These are phyloP conservation scores for Colletotrichum sp. DNA, from an alignment of 2,329 filamentous ascomycete genomes.

Conservation along the genomic window DNA sequence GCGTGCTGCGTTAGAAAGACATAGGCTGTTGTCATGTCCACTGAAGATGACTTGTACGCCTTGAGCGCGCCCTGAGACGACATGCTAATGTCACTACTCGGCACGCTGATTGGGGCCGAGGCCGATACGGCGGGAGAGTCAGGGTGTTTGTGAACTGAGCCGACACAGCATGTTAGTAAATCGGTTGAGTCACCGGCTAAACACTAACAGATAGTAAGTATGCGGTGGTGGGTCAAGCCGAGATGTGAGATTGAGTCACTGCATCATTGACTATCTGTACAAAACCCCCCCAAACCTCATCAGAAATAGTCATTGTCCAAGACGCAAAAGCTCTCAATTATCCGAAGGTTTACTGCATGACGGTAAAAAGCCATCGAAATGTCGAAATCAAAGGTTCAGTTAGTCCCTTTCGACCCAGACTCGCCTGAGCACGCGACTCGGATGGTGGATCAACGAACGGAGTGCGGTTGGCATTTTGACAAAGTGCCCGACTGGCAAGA, in stretches of 20 bases:
- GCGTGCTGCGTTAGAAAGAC: too few relatives aligned
- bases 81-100: not conserved
- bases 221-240: not conserved
- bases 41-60: not conserved
- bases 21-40: not conserved
- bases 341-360: too few relatives aligned
- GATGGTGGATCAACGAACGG: conserved; percentile 26
- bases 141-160: not conserved
- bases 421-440: conserved; percentile 25
- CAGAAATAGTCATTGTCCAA: fast-evolving
- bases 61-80: not conserved
- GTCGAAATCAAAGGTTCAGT: not conserved
- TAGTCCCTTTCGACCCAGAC: conserved; percentile 31
- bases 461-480: conserved; percentile 28
- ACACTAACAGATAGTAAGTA: not conserved
- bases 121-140: not conserved
- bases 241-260: not conserved
- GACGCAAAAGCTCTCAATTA: not conserved
- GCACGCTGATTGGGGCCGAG: not conserved
- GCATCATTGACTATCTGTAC: not conserved
- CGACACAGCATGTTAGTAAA: not conserved
- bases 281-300: not conserved
- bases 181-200: too few relatives aligned
- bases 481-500: conserved; percentile 24
- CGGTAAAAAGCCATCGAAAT: not conserved